Evolutionary conservation across 2,329 filamentous ascomycete genomes (phyloP).

Genomic region (Pestalotiopsis fici): DNA sequence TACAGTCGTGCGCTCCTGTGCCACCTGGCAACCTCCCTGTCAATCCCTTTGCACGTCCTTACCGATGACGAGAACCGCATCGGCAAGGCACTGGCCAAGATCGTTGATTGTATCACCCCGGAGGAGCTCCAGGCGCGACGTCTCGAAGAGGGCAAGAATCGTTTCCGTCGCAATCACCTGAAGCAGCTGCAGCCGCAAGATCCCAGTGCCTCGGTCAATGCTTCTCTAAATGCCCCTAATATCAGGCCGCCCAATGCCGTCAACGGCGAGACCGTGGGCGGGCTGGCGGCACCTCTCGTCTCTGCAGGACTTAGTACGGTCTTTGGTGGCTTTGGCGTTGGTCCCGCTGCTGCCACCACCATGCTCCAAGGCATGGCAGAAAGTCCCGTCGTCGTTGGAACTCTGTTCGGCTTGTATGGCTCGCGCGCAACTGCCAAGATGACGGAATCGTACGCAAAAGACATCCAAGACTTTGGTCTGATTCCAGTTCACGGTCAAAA

Average conservation of each 20-base stretch:
- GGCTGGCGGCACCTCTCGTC: conserved; percentile 75
- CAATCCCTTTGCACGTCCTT: conserved; percentile 65
- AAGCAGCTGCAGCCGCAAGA: conserved; percentile 57
- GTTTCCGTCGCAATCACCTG: conserved; percentile 55
- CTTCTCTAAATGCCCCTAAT: conserved; percentile 6
- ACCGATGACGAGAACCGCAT: conserved; percentile 75
- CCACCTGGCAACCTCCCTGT: conserved; percentile 69
- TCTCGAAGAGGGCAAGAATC: conserved; percentile 63
- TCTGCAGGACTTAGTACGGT: conserved; percentile 78
- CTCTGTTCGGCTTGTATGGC: conserved; percentile 90
- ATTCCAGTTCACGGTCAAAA: conserved; percentile 65
- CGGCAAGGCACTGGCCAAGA: conserved; percentile 71
- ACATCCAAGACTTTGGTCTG: conserved; percentile 88
- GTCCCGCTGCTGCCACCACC: conserved; percentile 71
- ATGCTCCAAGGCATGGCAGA: conserved; percentile 81
- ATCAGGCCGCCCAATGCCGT: conserved; percentile 38
- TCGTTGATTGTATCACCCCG: conserved; percentile 69
- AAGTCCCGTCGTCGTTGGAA: conserved; percentile 77
- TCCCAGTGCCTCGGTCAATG: conserved; percentile 57
- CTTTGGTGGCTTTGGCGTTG: conserved; percentile 75
- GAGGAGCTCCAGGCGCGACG: conserved; percentile 66
- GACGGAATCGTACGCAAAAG: conserved; percentile 84
- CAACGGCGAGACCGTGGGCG: conserved; percentile 68
- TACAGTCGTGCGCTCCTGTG: conserved; percentile 74
- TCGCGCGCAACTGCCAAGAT: conserved; percentile 80